Base-by-base conservation (phyloP, 805 yeast species). In the Saccharomycopsis sp. region DNA sequence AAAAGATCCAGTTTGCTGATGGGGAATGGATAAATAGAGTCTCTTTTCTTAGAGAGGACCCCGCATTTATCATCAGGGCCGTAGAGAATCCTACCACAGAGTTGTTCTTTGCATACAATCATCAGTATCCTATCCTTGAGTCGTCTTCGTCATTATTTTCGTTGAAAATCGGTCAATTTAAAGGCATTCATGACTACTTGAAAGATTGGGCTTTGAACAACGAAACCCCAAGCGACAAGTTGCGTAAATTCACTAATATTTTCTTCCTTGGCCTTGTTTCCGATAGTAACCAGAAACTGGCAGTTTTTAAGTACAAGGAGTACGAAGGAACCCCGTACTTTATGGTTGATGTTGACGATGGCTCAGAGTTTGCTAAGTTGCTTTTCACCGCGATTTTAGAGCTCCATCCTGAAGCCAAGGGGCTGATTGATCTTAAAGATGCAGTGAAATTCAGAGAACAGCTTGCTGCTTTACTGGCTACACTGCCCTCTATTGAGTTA, bases 241-340 rank as follows among this genome's bases (percentile, higher is more conserved):
- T 66, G 34, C 9, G 56, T 1, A 35, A 59, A 1, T 58, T 62
- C 2, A 69, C 69, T 15, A 52, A 58, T 5, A 60, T 69, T 7
- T 67, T 68, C 55, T 77, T 78, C 63, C 63, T 80, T 50, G 84
- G 84, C 0, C 56, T 80, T 9, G 56, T 52, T 7, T 54, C 63
- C 17, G 44, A 58, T 14, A 62, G 65, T 5, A 67, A 62, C 22
- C 74, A 71, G 54, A 68, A 70, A 20, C 12, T n/a, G n/a, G 74
- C 73, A 49, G 72, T 79, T 62, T 75, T 60, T 19, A 35, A 38
- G 8, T 53, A 55, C 20, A 2, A 76, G 54, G 76, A 78, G 22
- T 82, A 83, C 67, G 73, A 74, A 38, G 92, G 92, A 2, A 73
- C 78, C 3, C 90, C 93, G 2, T 78, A 77, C 64, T 85, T 76